Evolutionary conservation across 441 rosid genomes (phyloP).

Genomic region (California macrophylla): DNA sequence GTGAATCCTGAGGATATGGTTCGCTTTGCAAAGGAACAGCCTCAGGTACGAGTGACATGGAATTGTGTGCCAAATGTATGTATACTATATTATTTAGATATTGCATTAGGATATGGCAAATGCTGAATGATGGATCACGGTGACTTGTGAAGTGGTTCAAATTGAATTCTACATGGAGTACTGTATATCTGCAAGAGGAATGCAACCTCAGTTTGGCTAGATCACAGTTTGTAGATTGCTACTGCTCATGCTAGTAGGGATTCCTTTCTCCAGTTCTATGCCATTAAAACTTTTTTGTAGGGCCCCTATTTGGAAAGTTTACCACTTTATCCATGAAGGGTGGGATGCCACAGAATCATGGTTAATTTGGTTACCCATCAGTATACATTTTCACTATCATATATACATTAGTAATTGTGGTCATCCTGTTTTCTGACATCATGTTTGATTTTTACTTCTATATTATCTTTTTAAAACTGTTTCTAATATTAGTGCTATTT

Average conservation of each 20-base stretch:
- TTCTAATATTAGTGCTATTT: conserved; percentile 26
- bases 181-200: conserved; percentile 1
- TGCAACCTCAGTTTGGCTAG: conserved; percentile 3
- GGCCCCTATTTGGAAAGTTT: not conserved
- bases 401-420: not conserved
- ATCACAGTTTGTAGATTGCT: not conserved
- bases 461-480: not conserved
- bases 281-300: not conserved
- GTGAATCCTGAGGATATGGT: conserved; percentile 99
- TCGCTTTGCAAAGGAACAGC: conserved; percentile 80
- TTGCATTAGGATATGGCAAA: not conserved
- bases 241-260: conserved; percentile 1
- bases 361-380: not conserved
- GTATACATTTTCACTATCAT: not conserved
- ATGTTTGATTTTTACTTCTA: not conserved
- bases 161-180: not conserved
- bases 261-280: not conserved
- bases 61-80: conserved; percentile 16
- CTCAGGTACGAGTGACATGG: conserved; percentile 57
- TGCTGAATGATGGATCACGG: not conserved
- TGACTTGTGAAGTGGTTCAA: conserved; percentile 1
- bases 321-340: not conserved
- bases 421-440: not conserved
- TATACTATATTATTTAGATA: conserved; percentile 13
- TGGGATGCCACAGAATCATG: not conserved